These are phyloP conservation scores for Trichoderma polysporum DNA, from an alignment of 2,329 filamentous ascomycete species.

Conservation along the genomic window DNA sequence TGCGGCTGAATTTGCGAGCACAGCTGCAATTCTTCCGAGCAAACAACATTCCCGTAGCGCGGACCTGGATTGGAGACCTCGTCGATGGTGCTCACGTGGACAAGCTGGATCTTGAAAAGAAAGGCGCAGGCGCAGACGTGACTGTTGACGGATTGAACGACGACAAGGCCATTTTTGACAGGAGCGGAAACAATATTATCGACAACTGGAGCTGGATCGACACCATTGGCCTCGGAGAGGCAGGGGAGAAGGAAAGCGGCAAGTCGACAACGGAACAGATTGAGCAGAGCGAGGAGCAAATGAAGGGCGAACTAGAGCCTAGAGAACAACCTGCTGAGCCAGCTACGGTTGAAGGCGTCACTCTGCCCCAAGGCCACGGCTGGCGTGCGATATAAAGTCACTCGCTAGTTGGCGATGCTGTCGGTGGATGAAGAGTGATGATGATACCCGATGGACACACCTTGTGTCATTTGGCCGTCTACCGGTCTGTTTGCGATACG, in stretches of 20 bases:
- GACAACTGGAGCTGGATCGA: slow-evolving; percentile 55
- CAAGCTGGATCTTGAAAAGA: slow-evolving; percentile 34
- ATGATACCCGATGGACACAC: slow-evolving; percentile 1
- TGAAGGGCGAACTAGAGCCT: slow-evolving; percentile 39
- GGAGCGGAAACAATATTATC: slow-evolving; percentile 40
- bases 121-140: slow-evolving; percentile 14
- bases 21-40: slow-evolving; percentile 55
- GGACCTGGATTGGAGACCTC: slow-evolving; percentile 51
- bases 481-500: background rate
- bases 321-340: slow-evolving; percentile 28
- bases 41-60: slow-evolving; percentile 49
- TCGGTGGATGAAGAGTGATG: background rate
- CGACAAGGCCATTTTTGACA: slow-evolving; percentile 53
- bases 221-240: slow-evolving; percentile 48
- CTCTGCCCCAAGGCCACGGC: slow-evolving; percentile 46
- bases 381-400: slow-evolving; percentile 49
- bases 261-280: slow-evolving; percentile 35
- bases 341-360: background rate
- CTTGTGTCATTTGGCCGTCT: background rate
- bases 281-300: slow-evolving; percentile 37
- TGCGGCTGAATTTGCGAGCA: slow-evolving; percentile 60
- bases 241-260: slow-evolving; percentile 30
- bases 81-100: slow-evolving; percentile 46
- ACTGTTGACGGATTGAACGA: slow-evolving; percentile 42
- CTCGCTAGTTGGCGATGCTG: background rate